Percentiles rank a stretch among this genome's conserved stretches.
These are phyloP conservation scores for Fusarium sp. DNA, from an alignment of 2,329 filamentous ascomycete species.

Conservation along the genomic window DNA sequence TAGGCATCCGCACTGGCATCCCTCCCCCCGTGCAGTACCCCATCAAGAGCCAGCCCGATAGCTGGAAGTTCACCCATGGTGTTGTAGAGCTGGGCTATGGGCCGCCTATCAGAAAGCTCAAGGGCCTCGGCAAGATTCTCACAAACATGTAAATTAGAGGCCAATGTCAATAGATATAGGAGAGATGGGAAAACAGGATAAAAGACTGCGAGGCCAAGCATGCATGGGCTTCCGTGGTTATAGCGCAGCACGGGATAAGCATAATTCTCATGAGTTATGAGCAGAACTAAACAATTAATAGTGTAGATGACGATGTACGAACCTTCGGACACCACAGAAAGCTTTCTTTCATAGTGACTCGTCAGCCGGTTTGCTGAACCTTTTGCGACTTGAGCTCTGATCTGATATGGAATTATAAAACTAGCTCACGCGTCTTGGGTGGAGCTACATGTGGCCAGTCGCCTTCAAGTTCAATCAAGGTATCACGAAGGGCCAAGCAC, in stretches of 20 bases:
- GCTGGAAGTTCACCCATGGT: conserved; percentile 73
- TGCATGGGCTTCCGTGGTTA: neutral
- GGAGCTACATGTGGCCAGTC: too few relatives aligned
- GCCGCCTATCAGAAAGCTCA: conserved; percentile 50
- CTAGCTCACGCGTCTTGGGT: neutral
- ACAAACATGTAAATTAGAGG: conserved; percentile 52
- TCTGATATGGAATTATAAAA: neutral
- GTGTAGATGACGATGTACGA: neutral
- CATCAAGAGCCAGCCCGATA: conserved; percentile 70
- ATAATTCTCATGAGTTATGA: conserved; percentile 8
- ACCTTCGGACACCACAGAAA: neutral
- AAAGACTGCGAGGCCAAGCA: neutral
- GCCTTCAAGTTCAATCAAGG: neutral
- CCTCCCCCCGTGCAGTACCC: conserved; percentile 86
- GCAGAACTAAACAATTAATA: neutral
- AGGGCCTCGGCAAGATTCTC: conserved; percentile 55
- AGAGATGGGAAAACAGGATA: neutral
- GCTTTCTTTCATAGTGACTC: too few relatives aligned
- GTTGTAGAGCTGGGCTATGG: conserved; percentile 72
- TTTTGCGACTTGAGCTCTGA: too few relatives aligned
- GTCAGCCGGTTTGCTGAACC: neutral
- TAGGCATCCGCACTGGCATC: conserved; percentile 79
- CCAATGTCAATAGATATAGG: neutral
- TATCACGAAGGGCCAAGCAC: neutral
- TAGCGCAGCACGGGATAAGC: neutral